Evolutionary conservation across 108 stramenopile species (phyloP), one percentile per base, ranked within the genome.

Genomic region (Schizochytrium sp.): DNA sequence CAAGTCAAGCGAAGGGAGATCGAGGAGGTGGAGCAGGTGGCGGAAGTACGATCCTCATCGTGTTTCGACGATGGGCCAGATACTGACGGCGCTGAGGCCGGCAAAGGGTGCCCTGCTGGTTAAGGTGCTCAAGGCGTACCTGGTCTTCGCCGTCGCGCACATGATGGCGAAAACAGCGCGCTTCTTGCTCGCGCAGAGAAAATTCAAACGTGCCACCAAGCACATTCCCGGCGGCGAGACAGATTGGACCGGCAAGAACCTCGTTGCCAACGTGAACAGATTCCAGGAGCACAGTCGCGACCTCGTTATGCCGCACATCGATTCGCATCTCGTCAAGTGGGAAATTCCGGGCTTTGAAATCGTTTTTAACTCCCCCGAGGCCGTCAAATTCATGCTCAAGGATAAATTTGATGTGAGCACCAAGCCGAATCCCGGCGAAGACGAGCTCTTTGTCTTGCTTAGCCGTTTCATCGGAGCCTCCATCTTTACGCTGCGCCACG

Each of bases 351-450:
- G n/a, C n/a, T 6, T 47, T 28, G 76, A 83, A 23, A 6, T 83
- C 6, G 48, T 83, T 4, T 83, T 47, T 23, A 47, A 53, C 76
- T 53, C 76, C 2, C 48, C 76, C 23, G 48, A 47, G 23, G 60
- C 76, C 25, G 60, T 94, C 51, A 60, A 92, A 63, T 87, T 93
- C 87, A 90, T 94, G 5, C 89, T 94, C 45, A 91, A 88, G 51
- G 90, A 91, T 55, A 60, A 90, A 19, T 93, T 94, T 72, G 88
- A 72, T 53, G 92, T 90, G 59, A 93, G 91, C 87, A 91, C 59
- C 25, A 94, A 94, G 76, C 92, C 92, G 5, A 18, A 29, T 5
- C 5, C 58, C n/a, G 60, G 51, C 55, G 48, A 51, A 12, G 19
- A 53, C 4, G 23, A 25, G 6, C 51, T 83, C 6, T 83, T 83